Evolutionary conservation across 2,329 filamentous ascomycete species (phyloP).

Genomic region (Diatrype stigma): DNA sequence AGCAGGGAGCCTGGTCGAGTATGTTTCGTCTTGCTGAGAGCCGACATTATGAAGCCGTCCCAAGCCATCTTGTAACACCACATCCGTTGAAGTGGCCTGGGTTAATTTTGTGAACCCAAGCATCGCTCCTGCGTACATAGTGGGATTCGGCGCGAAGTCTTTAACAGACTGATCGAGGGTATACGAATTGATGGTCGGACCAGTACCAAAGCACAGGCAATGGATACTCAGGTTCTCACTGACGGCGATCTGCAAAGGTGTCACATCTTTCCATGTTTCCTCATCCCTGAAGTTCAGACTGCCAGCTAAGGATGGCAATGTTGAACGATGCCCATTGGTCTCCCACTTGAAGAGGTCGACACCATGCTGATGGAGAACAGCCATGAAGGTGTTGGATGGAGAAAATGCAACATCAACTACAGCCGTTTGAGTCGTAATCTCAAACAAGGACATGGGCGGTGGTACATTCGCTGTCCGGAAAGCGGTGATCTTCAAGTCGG

Average conservation of each 20-base stretch:
- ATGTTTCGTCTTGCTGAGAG: slow-evolving; percentile 26
- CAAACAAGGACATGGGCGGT: slow-evolving; percentile 85
- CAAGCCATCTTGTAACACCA: slow-evolving; percentile 40
- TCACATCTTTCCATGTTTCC: slow-evolving; percentile 15
- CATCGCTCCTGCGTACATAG: slow-evolving; percentile 24
- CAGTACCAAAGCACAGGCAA: slow-evolving; percentile 21
- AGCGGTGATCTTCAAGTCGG: slow-evolving; percentile 75
- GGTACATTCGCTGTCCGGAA: slow-evolving; percentile 80
- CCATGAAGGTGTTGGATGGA: slow-evolving; percentile 59
- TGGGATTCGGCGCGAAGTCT: slow-evolving; percentile 15
- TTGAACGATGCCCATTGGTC: slow-evolving; percentile 49
- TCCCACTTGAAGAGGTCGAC: slow-evolving; percentile 70
- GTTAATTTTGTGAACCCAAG: slow-evolving; percentile 26
- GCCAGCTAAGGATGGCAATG: slow-evolving; percentile 37
- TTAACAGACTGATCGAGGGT: slow-evolving; percentile 16
- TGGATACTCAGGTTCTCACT: slow-evolving; percentile 24
- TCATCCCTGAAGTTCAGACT: slow-evolving; percentile 35
- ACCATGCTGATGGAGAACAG: slow-evolving; percentile 63
- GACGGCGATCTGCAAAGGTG: slow-evolving; percentile 26
- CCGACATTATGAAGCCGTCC: slow-evolving; percentile 42
- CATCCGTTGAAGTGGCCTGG: slow-evolving; percentile 25
- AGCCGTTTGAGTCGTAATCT: slow-evolving; percentile 59
- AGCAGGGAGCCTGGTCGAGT: slow-evolving; percentile 36
- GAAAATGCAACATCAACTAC: slow-evolving; percentile 74
- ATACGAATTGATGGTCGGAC: slow-evolving; percentile 19